phyloP scores from a whole-genome alignment of 805 yeast genomes.

The Candida hungchunana region DNA sequence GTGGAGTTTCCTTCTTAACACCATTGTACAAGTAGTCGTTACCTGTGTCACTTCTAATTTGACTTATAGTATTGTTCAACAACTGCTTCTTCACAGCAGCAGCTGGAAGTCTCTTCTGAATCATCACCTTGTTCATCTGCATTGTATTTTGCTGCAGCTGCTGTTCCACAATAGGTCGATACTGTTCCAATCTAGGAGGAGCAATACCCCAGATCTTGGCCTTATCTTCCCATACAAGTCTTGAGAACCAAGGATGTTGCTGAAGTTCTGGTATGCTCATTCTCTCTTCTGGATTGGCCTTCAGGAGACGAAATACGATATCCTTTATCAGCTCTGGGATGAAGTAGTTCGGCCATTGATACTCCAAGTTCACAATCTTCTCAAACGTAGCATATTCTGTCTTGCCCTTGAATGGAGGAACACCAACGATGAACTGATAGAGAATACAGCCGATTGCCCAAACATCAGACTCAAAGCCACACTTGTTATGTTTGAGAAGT shows the following conservation, averaged over 20 bases:
- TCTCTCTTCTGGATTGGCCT: constrained; percentile 67
- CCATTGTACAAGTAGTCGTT: constrained; percentile 10
- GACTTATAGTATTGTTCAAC: constrained; percentile 22
- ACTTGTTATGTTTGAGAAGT: constrained; percentile 69
- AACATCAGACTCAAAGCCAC: constrained; percentile 88
- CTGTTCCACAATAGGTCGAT: constrained; percentile 39
- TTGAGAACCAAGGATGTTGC: constrained; percentile 66
- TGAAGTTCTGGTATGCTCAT: constrained; percentile 54
- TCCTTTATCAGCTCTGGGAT: constrained; percentile 60
- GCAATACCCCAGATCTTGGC: constrained; percentile 62
- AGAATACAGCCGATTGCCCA: constrained; percentile 98
- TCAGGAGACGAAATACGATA: constrained; percentile 61
- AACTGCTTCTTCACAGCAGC: constrained; percentile 23
- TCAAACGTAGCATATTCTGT: constrained; percentile 80
- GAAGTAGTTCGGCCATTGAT: constrained; percentile 63
- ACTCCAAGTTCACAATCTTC: constrained; percentile 75
- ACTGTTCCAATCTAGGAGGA: constrained; percentile 69
- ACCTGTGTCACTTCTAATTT: constrained; percentile 21
- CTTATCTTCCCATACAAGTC: constrained; percentile 62
- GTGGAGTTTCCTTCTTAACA: constrained; percentile 1
- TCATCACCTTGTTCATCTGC: constrained; percentile 13
- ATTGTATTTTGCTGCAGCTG: constrained; percentile 17
- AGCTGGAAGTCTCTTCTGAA: constrained; percentile 21
- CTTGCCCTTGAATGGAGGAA: constrained; percentile 81
- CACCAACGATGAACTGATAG: constrained; percentile 91